Conservation (phyloP, 179 eudicot species). For the Beta macrorhiza region DNA sequence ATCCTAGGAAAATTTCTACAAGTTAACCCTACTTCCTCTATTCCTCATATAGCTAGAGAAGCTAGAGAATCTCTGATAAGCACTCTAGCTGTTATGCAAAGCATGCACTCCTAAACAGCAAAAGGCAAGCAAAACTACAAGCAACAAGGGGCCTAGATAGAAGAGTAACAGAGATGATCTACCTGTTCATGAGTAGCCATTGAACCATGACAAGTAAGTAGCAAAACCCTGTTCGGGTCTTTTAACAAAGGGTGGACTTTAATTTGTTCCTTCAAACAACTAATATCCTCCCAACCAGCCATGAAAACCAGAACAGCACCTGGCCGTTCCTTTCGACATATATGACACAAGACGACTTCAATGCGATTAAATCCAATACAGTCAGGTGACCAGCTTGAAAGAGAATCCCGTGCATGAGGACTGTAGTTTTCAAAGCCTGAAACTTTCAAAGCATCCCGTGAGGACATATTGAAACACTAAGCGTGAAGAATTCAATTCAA, state of each 20-base stretch:
- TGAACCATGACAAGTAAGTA: too few species aligned
- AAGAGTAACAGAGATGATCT: conserved; percentile 5
- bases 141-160: background rate
- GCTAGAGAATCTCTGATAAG: background rate
- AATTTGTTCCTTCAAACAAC: too few species aligned
- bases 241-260: too few species aligned
- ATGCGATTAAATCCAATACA: conserved; percentile 12
- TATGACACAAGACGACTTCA: too few species aligned
- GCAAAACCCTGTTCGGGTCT: too few species aligned
- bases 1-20: too few species aligned
- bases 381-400: conserved; percentile 87
- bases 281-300: too few species aligned
- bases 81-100: background rate
- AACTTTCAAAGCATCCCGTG: background rate
- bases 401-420: conserved; percentile 84
- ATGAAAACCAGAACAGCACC: too few species aligned
- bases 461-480: conserved; percentile 21
- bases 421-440: conserved; percentile 83
- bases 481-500: conserved; percentile 31
- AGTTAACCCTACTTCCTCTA: too few species aligned
- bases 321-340: too few species aligned
- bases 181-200: background rate
- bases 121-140: background rate
- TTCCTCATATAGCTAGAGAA: background rate
- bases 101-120: too few species aligned